phyloP scores from a whole-genome alignment of 2,329 filamentous ascomycete genomes.

The Monosporascus sp. region DNA sequence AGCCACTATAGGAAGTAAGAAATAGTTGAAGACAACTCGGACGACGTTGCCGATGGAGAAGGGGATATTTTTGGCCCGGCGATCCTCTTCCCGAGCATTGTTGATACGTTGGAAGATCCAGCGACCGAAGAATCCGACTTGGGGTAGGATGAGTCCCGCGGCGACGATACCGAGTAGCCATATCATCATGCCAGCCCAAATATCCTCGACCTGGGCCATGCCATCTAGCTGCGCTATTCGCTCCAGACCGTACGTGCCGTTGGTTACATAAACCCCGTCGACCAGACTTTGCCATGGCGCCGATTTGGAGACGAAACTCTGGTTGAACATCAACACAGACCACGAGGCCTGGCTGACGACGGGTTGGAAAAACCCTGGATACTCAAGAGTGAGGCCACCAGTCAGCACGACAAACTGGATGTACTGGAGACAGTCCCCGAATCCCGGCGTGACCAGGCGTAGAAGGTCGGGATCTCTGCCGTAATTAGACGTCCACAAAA shows the following conservation, averaged over 20 bases:
- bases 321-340: constrained; percentile 89
- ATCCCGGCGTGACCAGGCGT: constrained; percentile 88
- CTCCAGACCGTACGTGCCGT: constrained; percentile 74
- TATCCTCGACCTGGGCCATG: constrained; percentile 67
- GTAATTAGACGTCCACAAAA: constrained; percentile 97
- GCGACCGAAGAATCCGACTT: constrained; percentile 69
- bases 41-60: constrained; percentile 77
- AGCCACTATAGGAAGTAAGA: constrained; percentile 79
- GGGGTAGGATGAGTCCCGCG: constrained; percentile 61
- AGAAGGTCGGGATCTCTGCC: constrained; percentile 89
- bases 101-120: constrained; percentile 71
- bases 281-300: constrained; percentile 60
- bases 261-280: constrained; percentile 82
- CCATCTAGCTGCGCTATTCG: constrained; percentile 76
- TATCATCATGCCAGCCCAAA: constrained; percentile 92
- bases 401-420: constrained; percentile 89
- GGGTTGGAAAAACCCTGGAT: constrained; percentile 92
- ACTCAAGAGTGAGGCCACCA: constrained; percentile 78
- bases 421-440: constrained; percentile 94
- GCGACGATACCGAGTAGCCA: constrained; percentile 78
- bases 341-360: constrained; percentile 82
- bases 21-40: constrained; percentile 87
- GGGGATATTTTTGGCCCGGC: constrained; percentile 85
- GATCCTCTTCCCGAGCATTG: constrained; percentile 73
- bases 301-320: constrained; percentile 72